Conservation (phyloP, 2,329 filamentous ascomycete genomes). For the Aspergillus sp. region DNA sequence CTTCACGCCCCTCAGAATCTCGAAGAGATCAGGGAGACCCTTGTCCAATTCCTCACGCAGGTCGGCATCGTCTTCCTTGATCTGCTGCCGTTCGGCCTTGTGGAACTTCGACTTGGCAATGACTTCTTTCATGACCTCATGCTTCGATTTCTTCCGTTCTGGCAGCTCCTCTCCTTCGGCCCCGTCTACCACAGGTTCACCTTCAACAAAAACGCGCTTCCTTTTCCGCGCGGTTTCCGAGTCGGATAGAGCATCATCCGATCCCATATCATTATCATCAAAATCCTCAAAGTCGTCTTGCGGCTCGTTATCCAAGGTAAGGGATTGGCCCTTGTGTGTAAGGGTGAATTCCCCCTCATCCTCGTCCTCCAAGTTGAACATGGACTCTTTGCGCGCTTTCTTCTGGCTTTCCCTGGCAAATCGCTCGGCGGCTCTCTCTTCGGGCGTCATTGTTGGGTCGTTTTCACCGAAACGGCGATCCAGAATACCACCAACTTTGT, state of each 20-base stretch:
- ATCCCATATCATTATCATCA: slow-evolving; percentile 59
- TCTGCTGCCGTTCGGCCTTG: slow-evolving; percentile 88
- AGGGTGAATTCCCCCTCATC: slow-evolving; percentile 63
- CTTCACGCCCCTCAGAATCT: slow-evolving; percentile 58
- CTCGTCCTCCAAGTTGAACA: slow-evolving; percentile 88
- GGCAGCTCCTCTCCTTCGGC: slow-evolving; percentile 55
- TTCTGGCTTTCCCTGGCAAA: slow-evolving; percentile 83
- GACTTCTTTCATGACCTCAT: slow-evolving; percentile 95
- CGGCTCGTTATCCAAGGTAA: slow-evolving; percentile 55
- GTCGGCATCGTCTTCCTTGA: slow-evolving; percentile 90
- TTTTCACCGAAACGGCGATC: slow-evolving; percentile 95
- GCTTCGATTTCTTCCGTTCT: slow-evolving; percentile 85
- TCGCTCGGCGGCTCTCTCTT: slow-evolving; percentile 84
- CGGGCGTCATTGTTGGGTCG: slow-evolving; percentile 85
- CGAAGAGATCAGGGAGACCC: slow-evolving; percentile 68
- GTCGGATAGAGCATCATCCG: slow-evolving; percentile 53
- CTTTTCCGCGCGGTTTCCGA: slow-evolving; percentile 46
- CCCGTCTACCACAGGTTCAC: slow-evolving; percentile 43
- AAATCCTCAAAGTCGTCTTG: slow-evolving; percentile 67
- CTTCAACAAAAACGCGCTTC: slow-evolving; percentile 40
- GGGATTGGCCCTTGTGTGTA: slow-evolving; percentile 74
- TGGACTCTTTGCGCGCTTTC: slow-evolving; percentile 65
- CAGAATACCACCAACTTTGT: slow-evolving; percentile 86
- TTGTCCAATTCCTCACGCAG: slow-evolving; percentile 77
- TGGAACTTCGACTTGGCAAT: slow-evolving; percentile 95